phyloP scores from a whole-genome alignment of 495 filamentous ascomycete genomes.

The Tuber borchii region DNA sequence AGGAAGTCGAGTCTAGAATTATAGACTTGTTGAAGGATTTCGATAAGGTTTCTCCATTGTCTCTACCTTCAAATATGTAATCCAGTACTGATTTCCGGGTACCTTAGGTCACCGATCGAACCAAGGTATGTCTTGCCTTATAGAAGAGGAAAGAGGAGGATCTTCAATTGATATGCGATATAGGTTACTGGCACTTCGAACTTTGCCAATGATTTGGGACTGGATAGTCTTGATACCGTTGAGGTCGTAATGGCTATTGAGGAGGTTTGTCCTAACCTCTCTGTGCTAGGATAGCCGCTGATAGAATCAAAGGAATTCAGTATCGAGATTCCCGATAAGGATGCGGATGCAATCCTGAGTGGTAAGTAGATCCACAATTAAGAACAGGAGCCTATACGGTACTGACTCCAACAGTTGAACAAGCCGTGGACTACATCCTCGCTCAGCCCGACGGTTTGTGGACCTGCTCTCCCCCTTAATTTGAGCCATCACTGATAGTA shows the following conservation, averaged over 20 bases:
- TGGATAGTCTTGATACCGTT: constrained; percentile 95
- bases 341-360: constrained; percentile 92
- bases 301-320: constrained; percentile 78
- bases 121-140: constrained; percentile 54
- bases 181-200: constrained; percentile 75
- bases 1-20: constrained; percentile 87
- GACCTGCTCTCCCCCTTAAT: constrained; percentile 5
- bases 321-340: constrained; percentile 99
- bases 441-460: constrained; percentile 77
- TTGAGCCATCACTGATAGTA: constrained; percentile 10
- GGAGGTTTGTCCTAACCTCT: constrained; percentile 59
- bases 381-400: neutral
- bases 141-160: neutral
- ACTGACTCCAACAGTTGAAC: constrained; percentile 61
- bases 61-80: constrained; percentile 17
- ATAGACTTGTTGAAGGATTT: constrained; percentile 85
- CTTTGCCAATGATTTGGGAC: constrained; percentile 90
- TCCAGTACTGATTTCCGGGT: constrained; percentile 12
- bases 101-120: constrained; percentile 30
- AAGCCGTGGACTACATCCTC: constrained; percentile 92
- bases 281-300: neutral
- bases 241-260: constrained; percentile 99
- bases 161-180: constrained; percentile 17
- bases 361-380: constrained; percentile 56
- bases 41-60: constrained; percentile 72